Evolutionary conservation across 1,139 yeast genomes (phyloP).

Genomic region (Magnusiomyces sp.): DNA sequence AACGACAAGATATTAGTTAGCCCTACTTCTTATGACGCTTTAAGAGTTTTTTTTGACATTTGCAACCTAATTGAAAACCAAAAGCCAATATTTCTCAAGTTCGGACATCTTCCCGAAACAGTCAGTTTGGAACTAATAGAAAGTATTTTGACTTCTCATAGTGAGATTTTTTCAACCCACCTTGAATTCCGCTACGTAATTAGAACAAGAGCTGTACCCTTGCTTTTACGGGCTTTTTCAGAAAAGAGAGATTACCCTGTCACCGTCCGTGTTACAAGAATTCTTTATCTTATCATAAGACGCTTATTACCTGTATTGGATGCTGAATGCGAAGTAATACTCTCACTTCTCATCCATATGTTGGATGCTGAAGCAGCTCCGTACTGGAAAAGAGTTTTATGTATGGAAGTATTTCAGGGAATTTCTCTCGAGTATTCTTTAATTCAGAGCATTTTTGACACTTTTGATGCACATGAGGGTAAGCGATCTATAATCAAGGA

Average conservation of each 20-base stretch:
- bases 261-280: slow-evolving; percentile 64
- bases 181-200: slow-evolving; percentile 57
- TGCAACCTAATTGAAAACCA: slow-evolving; percentile 59
- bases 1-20: slow-evolving; percentile 39
- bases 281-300: slow-evolving; percentile 51
- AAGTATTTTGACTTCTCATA: slow-evolving; percentile 53
- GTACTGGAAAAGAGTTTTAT: slow-evolving; percentile 63
- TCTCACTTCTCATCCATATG: slow-evolving; percentile 64
- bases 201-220: slow-evolving; percentile 63
- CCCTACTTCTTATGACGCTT: slow-evolving; percentile 59
- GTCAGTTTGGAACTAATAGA: slow-evolving; percentile 78
- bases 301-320: slow-evolving; percentile 54
- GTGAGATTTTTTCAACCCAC: slow-evolving; percentile 46
- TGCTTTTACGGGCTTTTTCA: slow-evolving; percentile 59
- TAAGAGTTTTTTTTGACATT: slow-evolving; percentile 58
- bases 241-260: slow-evolving; percentile 52
- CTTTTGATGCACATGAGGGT: slow-evolving; percentile 51
- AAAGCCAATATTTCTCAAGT: slow-evolving; percentile 43
- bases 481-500: slow-evolving; percentile 57
- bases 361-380: slow-evolving; percentile 45
- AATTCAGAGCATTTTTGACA: slow-evolving; percentile 45
- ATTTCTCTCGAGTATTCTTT: slow-evolving; percentile 50
- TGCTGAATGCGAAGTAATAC: slow-evolving; percentile 71
- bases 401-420: slow-evolving; percentile 62
- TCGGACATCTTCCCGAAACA: slow-evolving; percentile 50